Conservation (phyloP, 352 stramenopile species). For the Stramenopiles sp. region DNA sequence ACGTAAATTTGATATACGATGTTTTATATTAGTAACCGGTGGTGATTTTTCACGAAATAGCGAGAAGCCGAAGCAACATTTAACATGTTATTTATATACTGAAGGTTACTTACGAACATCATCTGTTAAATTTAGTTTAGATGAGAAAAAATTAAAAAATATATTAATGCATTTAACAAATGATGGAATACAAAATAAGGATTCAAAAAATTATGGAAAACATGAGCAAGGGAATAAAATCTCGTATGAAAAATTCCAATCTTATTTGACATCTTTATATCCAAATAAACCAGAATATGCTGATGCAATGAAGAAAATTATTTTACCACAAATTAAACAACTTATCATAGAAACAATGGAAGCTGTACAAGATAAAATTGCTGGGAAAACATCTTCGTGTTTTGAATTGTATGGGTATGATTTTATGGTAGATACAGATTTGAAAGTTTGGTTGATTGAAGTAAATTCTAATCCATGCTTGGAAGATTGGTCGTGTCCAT, state of each 20-base stretch:
- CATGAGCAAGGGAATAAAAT: conserved; percentile 6
- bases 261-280: not conserved
- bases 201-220: conserved; percentile 1
- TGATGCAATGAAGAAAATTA: not conserved
- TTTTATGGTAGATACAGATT: conserved; percentile 5
- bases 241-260: conserved; percentile 5
- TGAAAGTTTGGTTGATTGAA: conserved; percentile 4
- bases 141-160: conserved; percentile 6
- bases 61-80: not conserved
- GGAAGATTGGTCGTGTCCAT: conserved; percentile 5
- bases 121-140: not conserved
- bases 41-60: not conserved
- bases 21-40: not conserved
- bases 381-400: not conserved
- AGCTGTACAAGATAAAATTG: conserved; percentile 6
- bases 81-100: conserved; percentile 2
- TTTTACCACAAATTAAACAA: not conserved
- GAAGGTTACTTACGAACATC: conserved; percentile 1
- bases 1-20: conserved; percentile 6
- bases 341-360: not conserved
- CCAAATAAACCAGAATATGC: not conserved
- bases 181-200: conserved; percentile 4
- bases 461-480: conserved; percentile 6
- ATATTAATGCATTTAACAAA: conserved; percentile 5
- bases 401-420: conserved; percentile 6